Conservation (phyloP, 2,329 filamentous ascomycete genomes). For the Microsporum canis region DNA sequence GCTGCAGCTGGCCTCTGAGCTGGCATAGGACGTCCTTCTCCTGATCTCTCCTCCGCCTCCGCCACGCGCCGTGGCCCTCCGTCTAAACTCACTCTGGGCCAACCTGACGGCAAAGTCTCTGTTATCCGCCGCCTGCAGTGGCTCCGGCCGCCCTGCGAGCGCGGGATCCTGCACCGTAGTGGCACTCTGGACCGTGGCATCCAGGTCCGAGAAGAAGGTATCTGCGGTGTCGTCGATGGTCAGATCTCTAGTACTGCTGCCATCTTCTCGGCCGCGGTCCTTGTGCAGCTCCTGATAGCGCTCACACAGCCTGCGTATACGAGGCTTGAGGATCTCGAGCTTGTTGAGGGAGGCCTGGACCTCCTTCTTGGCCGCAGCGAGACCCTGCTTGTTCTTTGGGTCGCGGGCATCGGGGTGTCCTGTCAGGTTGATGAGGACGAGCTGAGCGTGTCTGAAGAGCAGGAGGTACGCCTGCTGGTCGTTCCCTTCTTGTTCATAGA, state of each 20-base stretch:
- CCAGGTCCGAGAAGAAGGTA: neutral
- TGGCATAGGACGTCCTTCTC: neutral
- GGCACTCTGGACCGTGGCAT: constrained; percentile 9
- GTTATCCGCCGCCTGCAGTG: constrained; percentile 60
- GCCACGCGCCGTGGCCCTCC: constrained; percentile 37
- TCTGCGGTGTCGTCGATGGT: neutral
- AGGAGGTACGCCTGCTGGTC: constrained; percentile 81
- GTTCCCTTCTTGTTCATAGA: constrained; percentile 78
- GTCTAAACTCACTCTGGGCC: constrained; percentile 58
- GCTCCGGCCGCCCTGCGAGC: constrained; percentile 45
- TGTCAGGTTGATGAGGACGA: constrained; percentile 66
- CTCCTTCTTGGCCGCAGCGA: constrained; percentile 48
- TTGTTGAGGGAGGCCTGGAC: constrained; percentile 55
- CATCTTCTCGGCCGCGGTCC: constrained; percentile 28
- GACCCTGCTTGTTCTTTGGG: constrained; percentile 44
- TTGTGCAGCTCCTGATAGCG: constrained; percentile 48
- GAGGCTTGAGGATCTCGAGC: constrained; percentile 68
- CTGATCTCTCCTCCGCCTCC: no score
- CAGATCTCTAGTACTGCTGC: constrained; percentile 11
- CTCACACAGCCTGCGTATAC: constrained; percentile 60
- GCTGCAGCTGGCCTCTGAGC: neutral
- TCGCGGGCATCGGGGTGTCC: constrained; percentile 65
- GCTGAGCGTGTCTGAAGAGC: constrained; percentile 74
- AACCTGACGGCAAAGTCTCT: constrained; percentile 65
- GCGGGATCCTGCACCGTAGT: constrained; percentile 43